These are phyloP conservation scores for Trichoderma breve DNA, from an alignment of 2,329 filamentous ascomycete genomes.

Conservation along the genomic window DNA sequence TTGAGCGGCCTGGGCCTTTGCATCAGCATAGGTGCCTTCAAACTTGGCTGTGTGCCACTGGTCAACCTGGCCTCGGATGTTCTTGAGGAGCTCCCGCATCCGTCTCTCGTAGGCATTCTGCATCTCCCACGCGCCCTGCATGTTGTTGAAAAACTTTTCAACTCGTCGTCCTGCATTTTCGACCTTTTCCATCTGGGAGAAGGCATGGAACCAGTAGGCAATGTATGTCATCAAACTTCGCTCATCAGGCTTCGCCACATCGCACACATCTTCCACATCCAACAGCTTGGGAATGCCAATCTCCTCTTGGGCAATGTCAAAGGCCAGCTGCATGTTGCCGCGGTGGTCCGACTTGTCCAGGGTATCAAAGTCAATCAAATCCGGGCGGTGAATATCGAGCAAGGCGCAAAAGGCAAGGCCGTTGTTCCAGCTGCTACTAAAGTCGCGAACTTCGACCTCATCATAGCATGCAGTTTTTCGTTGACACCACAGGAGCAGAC, in stretches of 20 bases:
- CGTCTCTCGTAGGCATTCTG: constrained; percentile 91
- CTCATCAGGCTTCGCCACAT: constrained; percentile 94
- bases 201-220: constrained; percentile 99
- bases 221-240: constrained; percentile 99
- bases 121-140: constrained; percentile 99
- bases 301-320: constrained; percentile 92
- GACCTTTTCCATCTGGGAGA: constrained; percentile 97
- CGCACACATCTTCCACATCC: constrained; percentile 96
- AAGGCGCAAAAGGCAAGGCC: constrained; percentile 94
- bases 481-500: constrained; percentile 93
- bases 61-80: constrained; percentile 70
- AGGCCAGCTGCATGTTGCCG: constrained; percentile 97
- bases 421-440: constrained; percentile 95
- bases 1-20: constrained; percentile 77
- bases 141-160: constrained; percentile 97
- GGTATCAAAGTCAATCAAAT: constrained; percentile 93
- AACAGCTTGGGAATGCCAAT: constrained; percentile 95
- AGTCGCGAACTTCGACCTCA: constrained; percentile 92
- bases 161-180: constrained; percentile 95
- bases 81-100: constrained; percentile 77
- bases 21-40: constrained; percentile 87
- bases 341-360: constrained; percentile 92
- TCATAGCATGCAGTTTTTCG: constrained; percentile 98
- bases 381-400: constrained; percentile 92
- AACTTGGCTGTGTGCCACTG: constrained; percentile 79